Conservation (phyloP, 352 stramenopile genomes). For the Phytophthora lateralis region DNA sequence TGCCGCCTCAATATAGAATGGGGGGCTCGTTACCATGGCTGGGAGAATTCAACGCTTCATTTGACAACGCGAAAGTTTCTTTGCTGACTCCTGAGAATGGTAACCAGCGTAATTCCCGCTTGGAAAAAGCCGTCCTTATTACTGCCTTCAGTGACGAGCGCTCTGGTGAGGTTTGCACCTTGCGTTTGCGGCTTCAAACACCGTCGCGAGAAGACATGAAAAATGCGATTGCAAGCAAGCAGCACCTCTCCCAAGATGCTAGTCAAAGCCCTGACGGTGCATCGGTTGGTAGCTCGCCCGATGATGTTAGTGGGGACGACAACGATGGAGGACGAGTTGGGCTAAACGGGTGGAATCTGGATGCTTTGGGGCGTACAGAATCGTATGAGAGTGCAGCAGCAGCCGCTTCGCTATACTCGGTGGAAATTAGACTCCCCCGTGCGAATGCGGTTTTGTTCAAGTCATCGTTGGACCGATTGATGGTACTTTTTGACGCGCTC, state of each 20-base stretch:
- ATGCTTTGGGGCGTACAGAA: conserved; percentile 63
- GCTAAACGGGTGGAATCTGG: conserved; percentile 82
- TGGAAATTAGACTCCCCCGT: conserved; percentile 65
- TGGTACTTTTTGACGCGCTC: conserved; percentile 85
- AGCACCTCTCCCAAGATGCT: conserved; percentile 74
- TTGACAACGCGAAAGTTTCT: conserved; percentile 53
- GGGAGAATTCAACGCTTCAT: conserved; percentile 64
- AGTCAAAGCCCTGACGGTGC: conserved; percentile 55
- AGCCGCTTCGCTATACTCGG: conserved; percentile 55
- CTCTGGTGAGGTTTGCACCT: conserved; percentile 43
- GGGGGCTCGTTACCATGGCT: conserved; percentile 57
- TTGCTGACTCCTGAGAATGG: conserved; percentile 58
- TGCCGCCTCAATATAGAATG: conserved; percentile 28
- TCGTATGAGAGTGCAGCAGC: conserved; percentile 64
- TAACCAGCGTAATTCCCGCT: conserved; percentile 51
- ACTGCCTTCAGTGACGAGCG: conserved; percentile 44
- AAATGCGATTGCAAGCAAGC: conserved; percentile 55
- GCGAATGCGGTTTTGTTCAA: conserved; percentile 69
- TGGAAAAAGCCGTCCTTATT: conserved; percentile 55
- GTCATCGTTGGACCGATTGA: conserved; percentile 71
- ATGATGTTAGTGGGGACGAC: conserved; percentile 71
- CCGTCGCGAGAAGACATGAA: conserved; percentile 56
- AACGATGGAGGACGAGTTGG: conserved; percentile 81
- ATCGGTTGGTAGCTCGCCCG: conserved; percentile 22
- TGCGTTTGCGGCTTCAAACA: conserved; percentile 55